Evolutionary conservation across 768 basidiomycete species (phyloP).

Genomic region (Termitomyces sp.): DNA sequence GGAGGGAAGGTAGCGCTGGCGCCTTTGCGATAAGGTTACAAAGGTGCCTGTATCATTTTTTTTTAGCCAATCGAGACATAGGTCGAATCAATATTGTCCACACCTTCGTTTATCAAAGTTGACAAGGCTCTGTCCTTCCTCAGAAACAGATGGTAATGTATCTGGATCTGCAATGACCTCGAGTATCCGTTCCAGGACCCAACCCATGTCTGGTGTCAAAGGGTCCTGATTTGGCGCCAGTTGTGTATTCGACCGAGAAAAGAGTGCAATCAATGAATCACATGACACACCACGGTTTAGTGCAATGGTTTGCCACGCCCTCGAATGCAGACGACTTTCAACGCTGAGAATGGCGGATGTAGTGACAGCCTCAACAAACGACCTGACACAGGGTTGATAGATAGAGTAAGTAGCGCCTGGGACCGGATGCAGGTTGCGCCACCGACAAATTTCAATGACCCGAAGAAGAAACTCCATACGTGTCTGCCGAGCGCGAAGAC

Average conservation of each 20-base stretch:
- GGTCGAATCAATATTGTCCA: constrained; percentile 13
- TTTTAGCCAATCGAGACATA: constrained; percentile 10
- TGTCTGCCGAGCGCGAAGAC: constrained; percentile 58
- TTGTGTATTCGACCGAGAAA: constrained; percentile 48
- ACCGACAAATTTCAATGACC: constrained; percentile 71
- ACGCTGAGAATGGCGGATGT: constrained; percentile 74
- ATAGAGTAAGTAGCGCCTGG: constrained; percentile 31
- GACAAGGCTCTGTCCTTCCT: constrained; percentile 57
- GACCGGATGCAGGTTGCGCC: constrained; percentile 46
- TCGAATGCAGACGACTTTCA: constrained; percentile 73
- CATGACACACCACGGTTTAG: constrained; percentile 54
- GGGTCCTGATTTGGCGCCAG: constrained; percentile 42
- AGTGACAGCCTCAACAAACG: constrained; percentile 76
- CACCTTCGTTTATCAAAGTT: constrained; percentile 85
- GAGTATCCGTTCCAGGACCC: constrained; percentile 78
- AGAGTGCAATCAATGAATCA: constrained; percentile 57
- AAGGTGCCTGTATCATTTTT: constrained; percentile 47
- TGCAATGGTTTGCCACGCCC: constrained; percentile 79
- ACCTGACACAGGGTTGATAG: constrained; percentile 67
- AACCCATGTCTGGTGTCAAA: constrained; percentile 74
- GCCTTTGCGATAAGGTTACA: constrained; percentile 60
- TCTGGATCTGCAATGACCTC: constrained; percentile 78
- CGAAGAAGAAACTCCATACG: constrained; percentile 72
- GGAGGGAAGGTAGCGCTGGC: constrained; percentile 38
- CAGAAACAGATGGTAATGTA: constrained; percentile 50